Percentiles rank a stretch among this genome's conserved stretches.
phyloP scores from a whole-genome alignment of 495 filamentous ascomycete species.

The Daldinia caldariorum region DNA sequence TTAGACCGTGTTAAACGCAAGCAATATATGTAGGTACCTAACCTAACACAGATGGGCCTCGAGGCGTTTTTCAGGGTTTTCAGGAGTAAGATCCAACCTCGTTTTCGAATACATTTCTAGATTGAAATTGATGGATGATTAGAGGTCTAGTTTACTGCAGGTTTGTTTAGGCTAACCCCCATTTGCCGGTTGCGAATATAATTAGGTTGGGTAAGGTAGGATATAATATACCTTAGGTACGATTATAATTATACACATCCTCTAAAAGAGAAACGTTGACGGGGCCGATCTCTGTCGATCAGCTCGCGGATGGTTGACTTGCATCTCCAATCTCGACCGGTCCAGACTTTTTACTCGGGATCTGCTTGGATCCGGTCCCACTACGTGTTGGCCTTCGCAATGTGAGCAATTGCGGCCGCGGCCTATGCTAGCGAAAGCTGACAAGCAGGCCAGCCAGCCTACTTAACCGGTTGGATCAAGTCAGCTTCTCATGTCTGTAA shows the following conservation, averaged over 20 bases:
- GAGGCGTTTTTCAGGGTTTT: not conserved
- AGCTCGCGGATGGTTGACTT: slow-evolving; percentile 27
- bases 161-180: not conserved
- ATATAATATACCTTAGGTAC: not conserved
- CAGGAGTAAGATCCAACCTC: not conserved
- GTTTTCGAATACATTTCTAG: not conserved
- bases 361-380: slow-evolving; percentile 15
- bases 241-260: slow-evolving; percentile 4
- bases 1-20: not conserved
- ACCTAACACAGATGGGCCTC: not conserved
- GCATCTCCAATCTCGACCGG: slow-evolving; percentile 34
- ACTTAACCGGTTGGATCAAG: slow-evolving; percentile 33
- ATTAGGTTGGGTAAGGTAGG: too few relatives aligned
- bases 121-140: not conserved
- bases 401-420: slow-evolving; percentile 20
- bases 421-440: slow-evolving; percentile 28
- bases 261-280: slow-evolving; percentile 16
- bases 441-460: slow-evolving; percentile 24
- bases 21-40: not conserved
- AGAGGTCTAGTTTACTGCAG: not conserved
- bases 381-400: slow-evolving; percentile 24
- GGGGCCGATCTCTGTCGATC: slow-evolving; percentile 27
- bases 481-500: slow-evolving; percentile 21
- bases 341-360: slow-evolving; percentile 38
- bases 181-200: not conserved